Conservation (phyloP, 495 filamentous ascomycete genomes). For the Penicillium goetzii region DNA sequence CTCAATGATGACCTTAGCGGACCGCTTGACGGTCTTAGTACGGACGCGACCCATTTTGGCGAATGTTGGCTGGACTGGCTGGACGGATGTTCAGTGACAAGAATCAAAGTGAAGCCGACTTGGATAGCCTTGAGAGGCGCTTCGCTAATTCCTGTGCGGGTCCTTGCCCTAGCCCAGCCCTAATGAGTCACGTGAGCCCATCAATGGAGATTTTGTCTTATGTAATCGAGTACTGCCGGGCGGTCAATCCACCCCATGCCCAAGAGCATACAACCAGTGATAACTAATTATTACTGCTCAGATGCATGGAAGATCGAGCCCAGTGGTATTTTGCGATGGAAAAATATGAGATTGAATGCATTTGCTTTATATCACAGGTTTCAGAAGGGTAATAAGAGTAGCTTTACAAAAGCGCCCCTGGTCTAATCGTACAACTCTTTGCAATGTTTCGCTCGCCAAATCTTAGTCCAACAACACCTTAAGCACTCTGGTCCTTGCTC, state of each 20-base stretch:
- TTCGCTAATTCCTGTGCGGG: constrained; percentile 40
- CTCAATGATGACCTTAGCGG: constrained; percentile 99
- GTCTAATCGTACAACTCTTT: constrained; percentile 47
- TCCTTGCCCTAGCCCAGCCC: constrained; percentile 36
- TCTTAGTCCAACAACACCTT: constrained; percentile 12
- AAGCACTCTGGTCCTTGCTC: constrained; percentile 10
- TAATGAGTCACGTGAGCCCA: constrained; percentile 31
- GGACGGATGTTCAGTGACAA: constrained; percentile 39
- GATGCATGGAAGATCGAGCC: background rate
- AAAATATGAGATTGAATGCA: background rate
- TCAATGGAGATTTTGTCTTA: background rate
- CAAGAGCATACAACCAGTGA: background rate
- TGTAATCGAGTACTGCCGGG: constrained; percentile 11
- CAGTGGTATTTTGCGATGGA: background rate
- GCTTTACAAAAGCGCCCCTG: constrained; percentile 37
- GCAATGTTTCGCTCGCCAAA: constrained; percentile 2
- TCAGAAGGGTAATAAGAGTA: constrained; percentile 31
- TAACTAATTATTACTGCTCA: background rate
- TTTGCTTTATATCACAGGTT: constrained; percentile 40
- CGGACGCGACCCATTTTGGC: constrained; percentile 96
- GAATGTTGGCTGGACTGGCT: constrained; percentile 56
- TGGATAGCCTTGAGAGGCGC: constrained; percentile 23
- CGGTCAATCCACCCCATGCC: background rate
- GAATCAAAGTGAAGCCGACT: constrained; percentile 14
- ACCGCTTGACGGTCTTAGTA: constrained; percentile 99